Evolutionary conservation across 164 flowering plant genomes (phyloP).

Genomic region (Umbilicus rupestris): DNA sequence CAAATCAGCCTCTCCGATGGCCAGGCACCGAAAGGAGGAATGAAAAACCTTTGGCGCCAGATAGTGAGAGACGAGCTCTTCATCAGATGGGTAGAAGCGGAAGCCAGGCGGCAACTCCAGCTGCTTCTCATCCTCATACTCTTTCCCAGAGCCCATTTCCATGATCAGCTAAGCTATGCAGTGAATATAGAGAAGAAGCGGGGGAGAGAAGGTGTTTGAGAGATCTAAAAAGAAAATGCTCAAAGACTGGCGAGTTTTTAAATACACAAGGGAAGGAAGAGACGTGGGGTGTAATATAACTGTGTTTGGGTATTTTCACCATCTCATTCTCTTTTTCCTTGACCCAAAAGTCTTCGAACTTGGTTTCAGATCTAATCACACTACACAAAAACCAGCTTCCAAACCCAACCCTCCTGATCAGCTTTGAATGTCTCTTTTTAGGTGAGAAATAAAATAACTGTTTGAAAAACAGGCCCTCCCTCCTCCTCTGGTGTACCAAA

Average conservation of each 20-base stretch:
- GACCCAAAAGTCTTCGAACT: background rate
- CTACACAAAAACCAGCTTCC: background rate
- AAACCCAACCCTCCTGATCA: background rate
- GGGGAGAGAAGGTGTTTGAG: background rate
- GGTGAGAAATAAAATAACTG: slow-evolving; percentile 6
- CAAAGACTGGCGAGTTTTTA: background rate
- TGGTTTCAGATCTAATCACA: slow-evolving; percentile 5
- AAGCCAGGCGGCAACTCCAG: slow-evolving; percentile 8
- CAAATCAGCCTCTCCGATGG: slow-evolving; percentile 9
- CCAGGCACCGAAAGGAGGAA: background rate
- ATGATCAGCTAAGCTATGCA: background rate
- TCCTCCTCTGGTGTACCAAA: background rate
- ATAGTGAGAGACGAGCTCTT: slow-evolving; percentile 9
- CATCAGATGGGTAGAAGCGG: slow-evolving; percentile 3
- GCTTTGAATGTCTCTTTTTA: background rate
- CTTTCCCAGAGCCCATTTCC: background rate
- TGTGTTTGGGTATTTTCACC: background rate
- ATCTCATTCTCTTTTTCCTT: background rate
- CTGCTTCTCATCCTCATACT: slow-evolving; percentile 1
- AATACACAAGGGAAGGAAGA: slow-evolving; percentile 1
- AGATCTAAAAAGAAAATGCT: background rate
- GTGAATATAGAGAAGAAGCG: no score
- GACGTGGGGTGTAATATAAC: slow-evolving; percentile 1
- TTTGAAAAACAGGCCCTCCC: background rate
- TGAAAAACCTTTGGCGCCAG: background rate